Base-by-base conservation (phyloP, 2,329 filamentous ascomycete species). In the Chaetomium globosum region DNA sequence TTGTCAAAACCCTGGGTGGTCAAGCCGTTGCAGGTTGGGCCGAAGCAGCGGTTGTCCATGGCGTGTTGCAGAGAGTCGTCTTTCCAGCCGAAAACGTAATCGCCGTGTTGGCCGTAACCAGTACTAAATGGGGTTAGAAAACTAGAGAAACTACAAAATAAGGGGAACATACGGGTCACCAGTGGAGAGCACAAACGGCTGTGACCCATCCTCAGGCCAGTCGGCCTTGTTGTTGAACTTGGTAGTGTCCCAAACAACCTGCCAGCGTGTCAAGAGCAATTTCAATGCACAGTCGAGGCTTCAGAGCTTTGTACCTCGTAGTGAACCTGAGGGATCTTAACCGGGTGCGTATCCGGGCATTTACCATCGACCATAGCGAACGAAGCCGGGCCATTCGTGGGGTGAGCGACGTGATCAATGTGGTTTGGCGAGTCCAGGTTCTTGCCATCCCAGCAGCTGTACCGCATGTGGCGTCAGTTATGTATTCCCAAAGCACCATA, bases 391-490 rank as follows among this genome's bases (percentile, higher is more conserved):
- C 76, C 78, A 53, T 55, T 75, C 58, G 66, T 74, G 62, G 79
- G 77, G 61, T 80, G 81, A 0, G 80, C 73, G 39, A 81, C 75
- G 61, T 81, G 79, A 63, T 74, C 74, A 66, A 77, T 75, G 61
- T 81, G 80, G 65, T 80, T 77, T 0, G 75, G 74, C 0, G 74
- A 76, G 65, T 81, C 79, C 5, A 80, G 74, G 59, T 80, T 81
- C 65, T 78, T 76, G 33, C 80, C 79, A 57, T 81, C 79, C 79
- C 79, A 81, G 73, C 80, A 81, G 80, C 65, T 79, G 73, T 21
- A 39, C 13, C 16, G 7, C 23, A 31, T 7, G 31, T 4, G 8
- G 9, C 9, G 31, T 60, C 48, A 60, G 16, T 16, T 10, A 36
- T 19, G 1, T 9, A 21, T 16, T 23, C 54, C n/a, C 10, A 2